Evolutionary conservation across 768 basidiomycete species (phyloP).

Genomic region (Termitomyces sp.): DNA sequence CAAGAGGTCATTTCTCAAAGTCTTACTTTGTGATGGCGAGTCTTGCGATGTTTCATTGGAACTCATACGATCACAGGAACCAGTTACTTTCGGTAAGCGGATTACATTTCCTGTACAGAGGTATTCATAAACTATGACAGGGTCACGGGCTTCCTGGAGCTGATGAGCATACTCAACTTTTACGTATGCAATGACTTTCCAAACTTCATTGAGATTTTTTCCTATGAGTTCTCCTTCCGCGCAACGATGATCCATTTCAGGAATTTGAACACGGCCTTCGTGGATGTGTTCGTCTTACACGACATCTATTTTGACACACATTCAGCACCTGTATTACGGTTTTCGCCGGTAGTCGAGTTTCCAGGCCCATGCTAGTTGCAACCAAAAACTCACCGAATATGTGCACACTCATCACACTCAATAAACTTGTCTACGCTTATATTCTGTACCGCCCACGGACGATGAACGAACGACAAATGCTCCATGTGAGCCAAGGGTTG

Average conservation of each 20-base stretch:
- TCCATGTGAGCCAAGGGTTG: no score
- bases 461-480: no score
- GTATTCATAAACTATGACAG: not conserved
- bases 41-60: not conserved
- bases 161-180: slow-evolving; percentile 16
- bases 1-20: slow-evolving; percentile 19
- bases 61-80: not conserved
- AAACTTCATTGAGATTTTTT: not conserved
- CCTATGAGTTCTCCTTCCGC: slow-evolving; percentile 1
- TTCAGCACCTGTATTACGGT: not conserved
- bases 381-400: not conserved
- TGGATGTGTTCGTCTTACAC: slow-evolving; percentile 5
- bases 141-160: slow-evolving; percentile 15
- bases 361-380: slow-evolving; percentile 17
- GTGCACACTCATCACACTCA: not conserved
- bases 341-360: slow-evolving; percentile 21
- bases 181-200: slow-evolving; percentile 7
- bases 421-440: not conserved
- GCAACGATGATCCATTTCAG: not conserved
- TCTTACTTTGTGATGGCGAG: slow-evolving; percentile 37
- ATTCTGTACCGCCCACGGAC: not conserved
- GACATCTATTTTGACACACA: not conserved
- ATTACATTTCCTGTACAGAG: not conserved
- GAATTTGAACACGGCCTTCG: slow-evolving; percentile 15
- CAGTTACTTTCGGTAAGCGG: not conserved